A percentile compares a stretch with the other conserved stretches of the same genome.
phyloP scores from a whole-genome alignment of 2,329 filamentous ascomycete species.

The Calonectria leucothoes region DNA sequence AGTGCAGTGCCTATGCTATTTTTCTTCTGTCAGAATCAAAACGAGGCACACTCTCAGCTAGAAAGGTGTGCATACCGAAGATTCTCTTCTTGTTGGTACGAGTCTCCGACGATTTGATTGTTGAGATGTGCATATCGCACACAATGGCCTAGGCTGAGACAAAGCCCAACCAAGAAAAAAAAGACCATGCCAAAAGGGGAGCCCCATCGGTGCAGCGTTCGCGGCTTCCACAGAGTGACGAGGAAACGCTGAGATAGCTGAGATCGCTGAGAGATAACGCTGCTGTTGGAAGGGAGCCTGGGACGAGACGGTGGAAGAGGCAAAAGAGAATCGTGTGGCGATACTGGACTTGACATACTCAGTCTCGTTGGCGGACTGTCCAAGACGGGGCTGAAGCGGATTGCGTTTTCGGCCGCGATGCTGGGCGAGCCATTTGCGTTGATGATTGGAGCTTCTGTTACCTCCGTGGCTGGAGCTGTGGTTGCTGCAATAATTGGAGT shows the following conservation, averaged over 20 bases:
- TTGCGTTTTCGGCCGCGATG: not conserved
- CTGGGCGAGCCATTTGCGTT: not conserved
- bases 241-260: not conserved
- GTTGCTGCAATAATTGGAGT: no score
- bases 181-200: not conserved
- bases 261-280: not conserved
- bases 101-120: not conserved
- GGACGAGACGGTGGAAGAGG: not conserved
- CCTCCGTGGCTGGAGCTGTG: no score
- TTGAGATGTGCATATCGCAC: not conserved
- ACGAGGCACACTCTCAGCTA: not conserved
- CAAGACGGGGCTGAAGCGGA: not conserved
- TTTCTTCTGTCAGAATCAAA: not conserved
- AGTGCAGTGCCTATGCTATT: not conserved
- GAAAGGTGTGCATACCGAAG: not conserved
- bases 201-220: not conserved
- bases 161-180: not conserved
- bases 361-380: not conserved
- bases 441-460: no score
- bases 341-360: not conserved
- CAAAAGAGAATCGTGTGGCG: not conserved
- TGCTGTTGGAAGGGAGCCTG: not conserved
- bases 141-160: not conserved
- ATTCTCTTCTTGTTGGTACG: not conserved
- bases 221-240: not conserved